Evolutionary conservation across 2,329 filamentous ascomycete genomes (phyloP), one percentile per base, ranked within the genome.

Genomic region (Fusarium nelsonii): DNA sequence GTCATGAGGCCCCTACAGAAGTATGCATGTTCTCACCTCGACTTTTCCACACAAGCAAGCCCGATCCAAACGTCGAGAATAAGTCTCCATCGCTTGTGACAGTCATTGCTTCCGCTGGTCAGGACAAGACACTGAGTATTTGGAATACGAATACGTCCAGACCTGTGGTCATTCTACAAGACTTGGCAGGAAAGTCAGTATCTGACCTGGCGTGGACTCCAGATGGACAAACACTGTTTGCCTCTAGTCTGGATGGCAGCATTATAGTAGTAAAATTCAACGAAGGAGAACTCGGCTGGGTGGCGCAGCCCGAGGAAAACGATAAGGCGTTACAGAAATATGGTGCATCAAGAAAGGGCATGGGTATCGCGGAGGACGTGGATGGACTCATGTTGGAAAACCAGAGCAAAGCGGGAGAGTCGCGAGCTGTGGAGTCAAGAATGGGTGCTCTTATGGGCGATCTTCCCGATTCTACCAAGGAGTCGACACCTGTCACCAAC

Each of bases 371-470:
- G 8, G 96, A 99, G 79, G 95, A 97, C 64, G 92, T 97, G 0
- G 93, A 97, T 74, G 93, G 93, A 0, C 81, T 98, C 43, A 85
- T 92, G 37, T 82, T 99, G 1, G 96, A 99, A 80, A 94, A 97
- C 73, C 91, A 91, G 77, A 97, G 94, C 81, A 97, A 97, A 77
- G 94, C 91, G 43, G 95, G 92, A 23, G 96, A 99, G 78, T 87
- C 95, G 33, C 92, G 91, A 69, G 94, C 92, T 7, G 94, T 95
- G 0, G 93, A 99, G 80, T 96, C 94, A 3, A 89, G 95, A 70
- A 99, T 99, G 96, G 96, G 96, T 14, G 95, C 95, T n/a, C 81
- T 99, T 37, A 99, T 99, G 96, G 95, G 95, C 8, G 94, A 97
- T 75, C 86, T 87, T 18, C 79, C 86, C 5, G 84, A 85, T 6